Conservation (phyloP, 805 yeast species). For the Wickerhamiella allomyrinae region DNA sequence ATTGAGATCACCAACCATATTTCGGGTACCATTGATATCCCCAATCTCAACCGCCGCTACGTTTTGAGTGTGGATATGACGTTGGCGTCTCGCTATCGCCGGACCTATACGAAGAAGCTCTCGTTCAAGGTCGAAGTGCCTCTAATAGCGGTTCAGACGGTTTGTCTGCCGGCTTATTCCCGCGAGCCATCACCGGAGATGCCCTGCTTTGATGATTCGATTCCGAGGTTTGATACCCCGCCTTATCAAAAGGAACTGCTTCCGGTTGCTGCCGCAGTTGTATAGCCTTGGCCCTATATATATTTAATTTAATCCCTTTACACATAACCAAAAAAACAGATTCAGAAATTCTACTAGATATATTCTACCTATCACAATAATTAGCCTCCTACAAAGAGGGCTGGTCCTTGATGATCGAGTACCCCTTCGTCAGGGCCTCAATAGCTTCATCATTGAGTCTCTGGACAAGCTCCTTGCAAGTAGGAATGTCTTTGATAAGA, state of each 20-base stretch:
- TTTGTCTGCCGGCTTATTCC: neutral
- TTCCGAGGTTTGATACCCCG: no score
- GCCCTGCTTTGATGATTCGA: no score
- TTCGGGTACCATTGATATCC: neutral
- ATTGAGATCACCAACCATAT: neutral
- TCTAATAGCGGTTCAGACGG: neutral
- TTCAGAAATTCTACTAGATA: no score
- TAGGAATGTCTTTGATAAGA: constrained; percentile 22
- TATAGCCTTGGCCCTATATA: no score
- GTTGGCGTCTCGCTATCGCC: neutral
- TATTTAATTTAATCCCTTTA: no score
- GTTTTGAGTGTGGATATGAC: neutral
- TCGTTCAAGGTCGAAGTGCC: neutral
- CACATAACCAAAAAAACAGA: no score
- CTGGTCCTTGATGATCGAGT: neutral
- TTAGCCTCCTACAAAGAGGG: constrained; percentile 2
- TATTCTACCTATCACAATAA: no score
- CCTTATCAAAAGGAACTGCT: no score
- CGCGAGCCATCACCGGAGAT: neutral
- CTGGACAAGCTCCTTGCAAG: constrained; percentile 20
- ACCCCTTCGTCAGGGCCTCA: constrained; percentile 3
- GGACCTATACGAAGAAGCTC: neutral
- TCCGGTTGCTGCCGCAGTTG: no score
- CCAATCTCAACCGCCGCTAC: neutral
- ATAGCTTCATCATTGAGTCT: constrained; percentile 19